Base-by-base conservation (phyloP, 306 rosid genomes). In the Erythrophleum fordii region DNA sequence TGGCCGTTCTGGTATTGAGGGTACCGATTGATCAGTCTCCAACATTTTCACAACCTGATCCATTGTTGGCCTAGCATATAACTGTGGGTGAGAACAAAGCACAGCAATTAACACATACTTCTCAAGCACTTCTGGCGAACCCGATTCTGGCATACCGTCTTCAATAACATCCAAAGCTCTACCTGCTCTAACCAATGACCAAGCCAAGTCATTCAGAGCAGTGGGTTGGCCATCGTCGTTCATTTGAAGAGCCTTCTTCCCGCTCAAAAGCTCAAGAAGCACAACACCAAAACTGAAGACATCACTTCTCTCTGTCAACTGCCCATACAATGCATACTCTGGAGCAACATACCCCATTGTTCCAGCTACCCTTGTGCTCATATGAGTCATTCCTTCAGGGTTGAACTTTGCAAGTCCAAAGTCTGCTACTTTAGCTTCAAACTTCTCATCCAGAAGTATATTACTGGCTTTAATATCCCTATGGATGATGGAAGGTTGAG, bases 271-370 rank as follows among this genome's bases (percentile, higher is more conserved):
- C 93, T 95, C 99, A 51, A 95, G 96, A 58, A 95, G 88, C 83
- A 95, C 87, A 55, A 95, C 96, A 28, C 99, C 99, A 45, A 80
- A 95, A 80, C 98, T 90, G 45, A 88, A 95, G 59, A 95, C 98
- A 60, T 95, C 99, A 72, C 97, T 95, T 41, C 97, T 88, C 85
- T 91, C 99, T 0, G 99, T 90, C 88, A 95, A 86, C 31, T 95
- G 99, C 3, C 99, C 99, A 46, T 95, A 95, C 81, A 95, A 82
- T 0, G 98, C 99, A 68, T 95, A 95, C 87, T 95, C 99, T 0
- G 99, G 99, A 37, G 99, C 98, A 45, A 95, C 93, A 90, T 93
- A 95, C 8, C 99, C 98, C 98, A 95, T 86, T 0, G 99, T 95
- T 28, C 99, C 99, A 4, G 99, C 99, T 0, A 95, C 99, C 73